phyloP scores from a whole-genome alignment of 345 rosid species.

The Crucihimalaya himalaica region DNA sequence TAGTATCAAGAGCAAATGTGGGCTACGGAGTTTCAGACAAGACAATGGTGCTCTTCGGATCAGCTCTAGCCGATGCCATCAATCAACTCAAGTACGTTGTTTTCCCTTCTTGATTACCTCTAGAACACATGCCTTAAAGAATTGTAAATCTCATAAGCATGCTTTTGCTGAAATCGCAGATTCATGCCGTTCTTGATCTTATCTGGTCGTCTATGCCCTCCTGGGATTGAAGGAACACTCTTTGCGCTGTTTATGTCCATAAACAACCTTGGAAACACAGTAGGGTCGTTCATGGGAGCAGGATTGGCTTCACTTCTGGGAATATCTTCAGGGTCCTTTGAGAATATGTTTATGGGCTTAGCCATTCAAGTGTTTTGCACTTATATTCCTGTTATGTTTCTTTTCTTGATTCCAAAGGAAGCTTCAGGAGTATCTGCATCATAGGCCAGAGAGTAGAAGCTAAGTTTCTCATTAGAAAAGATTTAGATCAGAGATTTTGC shows the following conservation, averaged over 20 bases:
- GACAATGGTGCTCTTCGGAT: slow-evolving; percentile 84
- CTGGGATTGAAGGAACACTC: slow-evolving; percentile 94
- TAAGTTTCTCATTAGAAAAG: not conserved
- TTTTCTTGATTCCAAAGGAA: slow-evolving; percentile 84
- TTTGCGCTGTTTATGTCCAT: slow-evolving; percentile 98
- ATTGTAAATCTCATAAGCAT: not conserved
- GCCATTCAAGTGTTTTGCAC: slow-evolving; percentile 75
- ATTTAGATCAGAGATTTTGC: not conserved
- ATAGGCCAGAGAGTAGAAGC: slow-evolving; percentile 15
- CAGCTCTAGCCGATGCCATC: slow-evolving; percentile 86
- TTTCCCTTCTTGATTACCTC: not conserved
- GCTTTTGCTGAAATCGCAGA: slow-evolving; percentile 45
- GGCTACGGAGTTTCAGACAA: slow-evolving; percentile 75
- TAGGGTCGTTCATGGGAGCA: slow-evolving; percentile 91
- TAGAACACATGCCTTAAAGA: not conserved
- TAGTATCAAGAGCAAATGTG: slow-evolving; percentile 64
- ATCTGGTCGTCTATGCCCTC: slow-evolving; percentile 96
- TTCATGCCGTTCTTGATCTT: slow-evolving; percentile 96
- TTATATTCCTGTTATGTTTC: slow-evolving; percentile 65
- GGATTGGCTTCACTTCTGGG: slow-evolving; percentile 77
- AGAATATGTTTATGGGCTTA: slow-evolving; percentile 72
- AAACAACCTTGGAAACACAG: slow-evolving; percentile 80
- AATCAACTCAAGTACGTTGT: slow-evolving; percentile 85
- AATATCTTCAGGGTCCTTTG: slow-evolving; percentile 84
- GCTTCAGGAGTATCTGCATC: slow-evolving; percentile 83